Evolutionary conservation across 441 rosid genomes (phyloP).

Genomic region (Jatropha podagrica): DNA sequence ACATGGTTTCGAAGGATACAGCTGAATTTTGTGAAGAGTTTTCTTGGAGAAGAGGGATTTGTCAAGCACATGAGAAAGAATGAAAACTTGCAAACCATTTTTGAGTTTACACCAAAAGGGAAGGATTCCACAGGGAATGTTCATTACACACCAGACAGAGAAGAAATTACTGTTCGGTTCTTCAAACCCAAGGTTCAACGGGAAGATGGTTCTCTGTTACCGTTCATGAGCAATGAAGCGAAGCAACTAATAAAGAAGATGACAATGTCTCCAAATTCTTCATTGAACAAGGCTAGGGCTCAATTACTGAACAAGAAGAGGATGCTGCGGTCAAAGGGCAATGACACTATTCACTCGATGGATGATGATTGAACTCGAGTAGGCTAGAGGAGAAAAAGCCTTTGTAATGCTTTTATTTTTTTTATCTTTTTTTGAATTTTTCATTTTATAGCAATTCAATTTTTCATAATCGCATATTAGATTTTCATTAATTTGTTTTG

Average conservation of each 20-base stretch:
- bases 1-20: conserved; percentile 21
- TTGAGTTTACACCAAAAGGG: conserved; percentile 11
- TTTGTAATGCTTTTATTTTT: neutral
- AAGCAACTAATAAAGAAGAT: neutral
- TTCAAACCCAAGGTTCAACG: neutral
- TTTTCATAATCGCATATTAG: neutral
- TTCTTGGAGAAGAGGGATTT: conserved; percentile 25
- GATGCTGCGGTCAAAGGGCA: neutral
- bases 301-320: conserved; percentile 12
- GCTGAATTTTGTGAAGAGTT: conserved; percentile 21
- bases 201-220: neutral
- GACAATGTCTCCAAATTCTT: neutral
- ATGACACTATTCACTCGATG: neutral
- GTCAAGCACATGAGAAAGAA: conserved; percentile 17
- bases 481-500: too few relatives aligned
- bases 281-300: conserved; percentile 3
- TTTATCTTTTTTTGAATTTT: neutral
- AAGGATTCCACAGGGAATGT: neutral
- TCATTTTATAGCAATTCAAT: neutral
- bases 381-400: neutral
- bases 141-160: neutral
- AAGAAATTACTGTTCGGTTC: conserved; percentile 14
- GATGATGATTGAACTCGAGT: neutral
- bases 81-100: conserved; percentile 17
- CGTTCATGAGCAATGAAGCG: neutral